Percentiles rank a stretch among this genome's conserved stretches.
Evolutionary conservation across 352 stramenopile genomes (phyloP).

Genomic region (Globisporangium alternatum): DNA sequence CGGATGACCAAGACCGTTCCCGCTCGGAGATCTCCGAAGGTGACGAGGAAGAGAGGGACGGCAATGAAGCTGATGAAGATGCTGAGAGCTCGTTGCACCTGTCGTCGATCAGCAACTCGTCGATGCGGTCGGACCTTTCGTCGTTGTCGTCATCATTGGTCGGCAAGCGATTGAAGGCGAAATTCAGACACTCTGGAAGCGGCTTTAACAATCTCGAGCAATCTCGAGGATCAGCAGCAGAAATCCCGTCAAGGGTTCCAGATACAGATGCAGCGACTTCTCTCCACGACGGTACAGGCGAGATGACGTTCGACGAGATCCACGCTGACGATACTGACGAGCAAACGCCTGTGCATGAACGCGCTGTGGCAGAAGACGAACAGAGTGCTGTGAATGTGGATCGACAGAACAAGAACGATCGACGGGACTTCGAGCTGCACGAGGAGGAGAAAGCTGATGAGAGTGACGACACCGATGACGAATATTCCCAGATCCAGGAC

Average conservation of each 20-base stretch:
- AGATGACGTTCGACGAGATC: neutral
- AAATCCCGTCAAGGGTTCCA: neutral
- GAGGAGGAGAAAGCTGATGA: slow-evolving; percentile 17
- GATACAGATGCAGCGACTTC: neutral
- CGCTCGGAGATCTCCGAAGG: neutral
- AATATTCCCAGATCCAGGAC: neutral
- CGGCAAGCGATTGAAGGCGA: slow-evolving; percentile 18
- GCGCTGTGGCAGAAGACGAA: neutral
- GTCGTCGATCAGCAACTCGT: slow-evolving; percentile 59
- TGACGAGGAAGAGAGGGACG: slow-evolving; percentile 9
- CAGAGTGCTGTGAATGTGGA: neutral
- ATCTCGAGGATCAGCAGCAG: slow-evolving; percentile 1
- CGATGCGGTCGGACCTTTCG: slow-evolving; percentile 44
- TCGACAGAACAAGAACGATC: neutral
- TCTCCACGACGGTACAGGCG: neutral
- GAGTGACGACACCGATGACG: slow-evolving; percentile 3
- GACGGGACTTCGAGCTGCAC: neutral
- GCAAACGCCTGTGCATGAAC: neutral
- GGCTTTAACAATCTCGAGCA: neutral
- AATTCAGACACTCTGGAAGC: neutral
- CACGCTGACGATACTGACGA: neutral
- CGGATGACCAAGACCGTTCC: neutral
- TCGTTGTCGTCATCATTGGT: slow-evolving; percentile 63
- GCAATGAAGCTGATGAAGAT: slow-evolving; percentile 14
- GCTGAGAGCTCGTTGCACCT: slow-evolving; percentile 56